Evolutionary conservation across 441 rosid species (phyloP).

Genomic region (Manihot esculenta): DNA sequence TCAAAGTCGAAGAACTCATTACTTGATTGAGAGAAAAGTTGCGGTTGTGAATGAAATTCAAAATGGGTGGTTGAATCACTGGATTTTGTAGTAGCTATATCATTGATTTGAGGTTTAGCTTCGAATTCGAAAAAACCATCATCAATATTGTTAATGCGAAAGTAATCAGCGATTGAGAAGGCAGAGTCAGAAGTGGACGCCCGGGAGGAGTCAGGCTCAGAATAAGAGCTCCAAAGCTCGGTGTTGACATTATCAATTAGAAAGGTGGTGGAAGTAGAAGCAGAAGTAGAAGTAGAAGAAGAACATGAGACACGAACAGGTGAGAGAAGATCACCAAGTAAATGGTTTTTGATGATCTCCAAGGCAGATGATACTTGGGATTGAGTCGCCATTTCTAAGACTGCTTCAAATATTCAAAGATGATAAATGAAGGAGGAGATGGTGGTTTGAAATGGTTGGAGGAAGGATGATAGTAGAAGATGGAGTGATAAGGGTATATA

Average conservation of each 20-base stretch:
- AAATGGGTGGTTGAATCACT: background rate
- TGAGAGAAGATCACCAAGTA: slow-evolving; percentile 47
- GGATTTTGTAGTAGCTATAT: slow-evolving; percentile 31
- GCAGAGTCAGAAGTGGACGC: slow-evolving; percentile 24
- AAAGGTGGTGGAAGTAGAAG: background rate
- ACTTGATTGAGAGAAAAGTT: background rate
- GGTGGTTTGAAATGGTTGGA: too few relatives aligned
- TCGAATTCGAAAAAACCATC: slow-evolving; percentile 26
- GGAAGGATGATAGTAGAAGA: slow-evolving; percentile 15
- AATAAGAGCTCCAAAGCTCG: slow-evolving; percentile 25
- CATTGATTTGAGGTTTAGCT: slow-evolving; percentile 38
- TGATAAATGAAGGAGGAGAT: background rate
- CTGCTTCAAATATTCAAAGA: background rate
- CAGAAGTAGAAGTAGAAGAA: background rate
- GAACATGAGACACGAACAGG: slow-evolving; percentile 27
- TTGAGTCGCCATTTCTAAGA: slow-evolving; percentile 29
- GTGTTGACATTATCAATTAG: slow-evolving; percentile 3
- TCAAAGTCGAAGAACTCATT: slow-evolving; percentile 10
- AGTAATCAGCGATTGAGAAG: slow-evolving; percentile 25
- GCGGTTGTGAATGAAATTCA: slow-evolving; percentile 15
- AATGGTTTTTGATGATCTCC: slow-evolving; percentile 44
- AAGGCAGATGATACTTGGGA: slow-evolving; percentile 40
- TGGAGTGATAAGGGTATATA: slow-evolving; percentile 14
- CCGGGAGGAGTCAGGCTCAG: background rate
- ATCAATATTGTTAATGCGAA: background rate